Conservation (phyloP, 768 basidiomycete species). For the Boletus rufocinnamomeus region DNA sequence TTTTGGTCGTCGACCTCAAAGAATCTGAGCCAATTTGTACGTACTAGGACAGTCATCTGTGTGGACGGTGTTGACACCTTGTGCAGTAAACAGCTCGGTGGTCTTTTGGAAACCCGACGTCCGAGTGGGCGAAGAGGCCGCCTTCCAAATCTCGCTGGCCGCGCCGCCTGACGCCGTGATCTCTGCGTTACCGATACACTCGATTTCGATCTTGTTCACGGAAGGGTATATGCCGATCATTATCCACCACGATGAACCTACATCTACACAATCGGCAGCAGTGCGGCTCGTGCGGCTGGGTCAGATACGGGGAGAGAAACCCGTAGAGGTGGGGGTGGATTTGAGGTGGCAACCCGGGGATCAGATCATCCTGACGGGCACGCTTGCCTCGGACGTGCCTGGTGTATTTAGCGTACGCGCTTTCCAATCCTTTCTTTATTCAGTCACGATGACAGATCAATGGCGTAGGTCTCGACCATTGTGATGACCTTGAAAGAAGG, state of each 20-base stretch:
- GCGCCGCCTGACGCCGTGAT: slow-evolving; percentile 53
- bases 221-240: slow-evolving; percentile 49
- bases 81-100: slow-evolving; percentile 60
- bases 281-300: slow-evolving; percentile 42
- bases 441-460: slow-evolving; percentile 1
- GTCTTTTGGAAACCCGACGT: slow-evolving; percentile 74
- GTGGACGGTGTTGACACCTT: slow-evolving; percentile 7
- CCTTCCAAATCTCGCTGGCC: slow-evolving; percentile 74
- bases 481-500: slow-evolving; percentile 57
- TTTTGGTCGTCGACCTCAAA: slow-evolving; percentile 61
- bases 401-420: slow-evolving; percentile 53
- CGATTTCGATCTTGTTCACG: slow-evolving; percentile 62
- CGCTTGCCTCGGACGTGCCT: slow-evolving; percentile 51
- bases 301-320: slow-evolving; percentile 43
- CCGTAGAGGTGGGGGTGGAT: slow-evolving; percentile 37
- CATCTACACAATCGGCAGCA: slow-evolving; percentile 7
- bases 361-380: slow-evolving; percentile 62
- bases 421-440: background rate
- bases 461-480: slow-evolving; percentile 43
- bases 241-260: slow-evolving; percentile 45
- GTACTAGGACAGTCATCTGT: slow-evolving; percentile 25
- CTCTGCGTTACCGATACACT: slow-evolving; percentile 59
- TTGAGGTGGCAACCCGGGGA: slow-evolving; percentile 61
- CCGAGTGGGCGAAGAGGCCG: slow-evolving; percentile 57
- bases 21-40: slow-evolving; percentile 66